A percentile compares a stretch with the other conserved stretches of the same genome.
These are phyloP conservation scores for Termitomyces sp. DNA, from an alignment of 768 basidiomycete genomes.

Conservation along the genomic window DNA sequence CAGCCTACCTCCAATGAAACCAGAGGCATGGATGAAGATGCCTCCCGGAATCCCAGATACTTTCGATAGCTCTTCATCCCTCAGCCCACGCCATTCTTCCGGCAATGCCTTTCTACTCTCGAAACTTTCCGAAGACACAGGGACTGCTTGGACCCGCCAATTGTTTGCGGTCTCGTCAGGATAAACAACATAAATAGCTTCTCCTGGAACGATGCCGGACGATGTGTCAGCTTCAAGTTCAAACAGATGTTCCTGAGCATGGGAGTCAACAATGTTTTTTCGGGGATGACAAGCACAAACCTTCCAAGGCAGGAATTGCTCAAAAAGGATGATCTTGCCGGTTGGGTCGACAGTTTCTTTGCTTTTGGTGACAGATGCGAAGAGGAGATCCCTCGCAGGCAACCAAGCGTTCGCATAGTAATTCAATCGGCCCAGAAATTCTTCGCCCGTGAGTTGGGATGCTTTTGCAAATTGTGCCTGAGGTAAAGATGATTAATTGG, in stretches of 20 bases:
- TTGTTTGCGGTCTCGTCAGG: constrained; percentile 70
- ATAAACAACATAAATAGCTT: constrained; percentile 84
- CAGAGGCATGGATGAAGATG: constrained; percentile 92
- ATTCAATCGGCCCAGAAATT: constrained; percentile 74
- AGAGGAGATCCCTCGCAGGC: constrained; percentile 80
- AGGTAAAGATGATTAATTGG: not conserved
- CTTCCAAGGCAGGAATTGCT: constrained; percentile 86
- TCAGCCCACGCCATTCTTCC: constrained; percentile 86
- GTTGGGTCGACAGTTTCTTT: constrained; percentile 58
- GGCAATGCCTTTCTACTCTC: constrained; percentile 89
- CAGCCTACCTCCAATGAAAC: constrained; percentile 87
- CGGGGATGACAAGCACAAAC: constrained; percentile 27
- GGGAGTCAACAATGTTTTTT: not conserved
- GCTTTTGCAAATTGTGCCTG: constrained; percentile 76
- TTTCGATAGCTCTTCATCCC: constrained; percentile 77
- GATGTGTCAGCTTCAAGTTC: constrained; percentile 65
- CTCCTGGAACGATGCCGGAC: constrained; percentile 34
- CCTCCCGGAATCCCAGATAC: constrained; percentile 74
- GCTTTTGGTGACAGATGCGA: constrained; percentile 46
- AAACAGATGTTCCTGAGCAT: constrained; percentile 73
- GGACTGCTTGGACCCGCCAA: constrained; percentile 95
- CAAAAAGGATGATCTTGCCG: constrained; percentile 77
- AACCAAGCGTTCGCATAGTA: constrained; percentile 91
- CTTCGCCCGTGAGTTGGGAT: constrained; percentile 75
- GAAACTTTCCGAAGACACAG: constrained; percentile 77